Evolutionary conservation across 352 stramenopile genomes (phyloP).

Genomic region (Phytophthora tubulina): DNA sequence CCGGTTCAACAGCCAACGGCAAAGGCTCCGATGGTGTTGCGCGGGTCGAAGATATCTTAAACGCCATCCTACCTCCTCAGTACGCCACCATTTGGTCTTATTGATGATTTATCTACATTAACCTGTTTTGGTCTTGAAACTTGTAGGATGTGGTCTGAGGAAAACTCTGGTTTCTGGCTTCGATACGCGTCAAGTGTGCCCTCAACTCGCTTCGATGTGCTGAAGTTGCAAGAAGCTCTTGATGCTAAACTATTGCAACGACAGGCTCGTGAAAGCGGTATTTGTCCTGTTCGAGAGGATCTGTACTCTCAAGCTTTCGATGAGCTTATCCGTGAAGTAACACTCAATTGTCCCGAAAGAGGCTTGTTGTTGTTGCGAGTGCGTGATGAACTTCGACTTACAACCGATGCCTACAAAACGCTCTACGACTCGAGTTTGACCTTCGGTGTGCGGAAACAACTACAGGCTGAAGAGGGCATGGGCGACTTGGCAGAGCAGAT

Average conservation of each 20-base stretch:
- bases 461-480: slow-evolving; percentile 95
- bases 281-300: slow-evolving; percentile 95
- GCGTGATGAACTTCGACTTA: slow-evolving; percentile 94
- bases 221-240: slow-evolving; percentile 92
- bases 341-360: slow-evolving; percentile 92
- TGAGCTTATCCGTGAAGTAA: slow-evolving; percentile 94
- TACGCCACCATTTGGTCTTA: slow-evolving; percentile 29
- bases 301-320: slow-evolving; percentile 94
- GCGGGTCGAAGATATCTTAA: slow-evolving; percentile 82
- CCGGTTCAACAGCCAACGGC: slow-evolving; percentile 20
- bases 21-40: slow-evolving; percentile 58
- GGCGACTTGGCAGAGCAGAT: slow-evolving; percentile 81
- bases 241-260: slow-evolving; percentile 91
- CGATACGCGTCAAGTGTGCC: slow-evolving; percentile 91
- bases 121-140: slow-evolving; percentile 7
- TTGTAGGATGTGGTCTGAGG: slow-evolving; percentile 80
- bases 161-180: slow-evolving; percentile 90
- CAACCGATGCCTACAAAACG: slow-evolving; percentile 96
- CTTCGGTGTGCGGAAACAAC: slow-evolving; percentile 95
- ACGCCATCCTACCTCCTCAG: slow-evolving; percentile 81
- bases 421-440: slow-evolving; percentile 94
- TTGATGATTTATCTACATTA: slow-evolving; percentile 1
- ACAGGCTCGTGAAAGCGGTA: slow-evolving; percentile 93
- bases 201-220: slow-evolving; percentile 94
- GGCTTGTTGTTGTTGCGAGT: slow-evolving; percentile 93